Percentiles rank a stretch among this genome's conserved stretches.
These are phyloP conservation scores for Pleurostoma richardsiae DNA, from an alignment of 2,329 filamentous ascomycete genomes.

Conservation along the genomic window DNA sequence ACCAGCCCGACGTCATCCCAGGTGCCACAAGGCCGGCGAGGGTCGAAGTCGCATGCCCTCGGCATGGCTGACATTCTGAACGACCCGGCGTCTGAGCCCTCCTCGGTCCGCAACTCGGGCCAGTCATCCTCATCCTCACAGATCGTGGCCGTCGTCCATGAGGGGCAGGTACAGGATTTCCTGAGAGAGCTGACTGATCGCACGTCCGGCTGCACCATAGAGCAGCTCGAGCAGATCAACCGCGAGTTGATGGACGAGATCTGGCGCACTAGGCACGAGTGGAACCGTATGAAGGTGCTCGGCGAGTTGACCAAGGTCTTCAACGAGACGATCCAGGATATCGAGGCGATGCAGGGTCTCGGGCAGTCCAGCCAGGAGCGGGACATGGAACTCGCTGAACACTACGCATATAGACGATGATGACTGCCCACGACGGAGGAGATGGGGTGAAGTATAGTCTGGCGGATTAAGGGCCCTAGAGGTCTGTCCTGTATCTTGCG, in stretches of 20 bases:
- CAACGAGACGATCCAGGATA: slow-evolving; percentile 68
- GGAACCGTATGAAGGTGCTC: slow-evolving; percentile 72
- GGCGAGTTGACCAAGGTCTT: slow-evolving; percentile 59
- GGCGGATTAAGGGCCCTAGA: too few relatives aligned
- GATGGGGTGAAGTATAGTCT: too few relatives aligned
- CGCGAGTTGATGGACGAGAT: slow-evolving; percentile 85
- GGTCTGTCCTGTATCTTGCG: too few relatives aligned
- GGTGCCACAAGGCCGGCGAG: slow-evolving; percentile 17
- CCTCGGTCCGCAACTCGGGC: slow-evolving; percentile 19
- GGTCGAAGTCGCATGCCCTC: slow-evolving; percentile 25
- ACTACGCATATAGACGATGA: neutral
- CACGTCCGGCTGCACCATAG: slow-evolving; percentile 77
- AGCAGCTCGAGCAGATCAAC: slow-evolving; percentile 93
- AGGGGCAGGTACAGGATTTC: slow-evolving; percentile 49
- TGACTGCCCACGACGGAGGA: neutral
- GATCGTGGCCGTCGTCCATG: slow-evolving; percentile 37
- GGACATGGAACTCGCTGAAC: slow-evolving; percentile 5
- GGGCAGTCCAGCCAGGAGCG: slow-evolving; percentile 35
- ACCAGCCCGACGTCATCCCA: slow-evolving; percentile 34
- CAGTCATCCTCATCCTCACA: slow-evolving; percentile 36
- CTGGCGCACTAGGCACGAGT: slow-evolving; percentile 74
- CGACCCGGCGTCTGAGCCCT: slow-evolving; percentile 26
- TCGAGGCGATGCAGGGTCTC: slow-evolving; percentile 48
- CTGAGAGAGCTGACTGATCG: slow-evolving; percentile 58
- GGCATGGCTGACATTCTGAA: slow-evolving; percentile 35